Conservation (phyloP, 2,329 filamentous ascomycete species). For the Salinomyces thailandicus region DNA sequence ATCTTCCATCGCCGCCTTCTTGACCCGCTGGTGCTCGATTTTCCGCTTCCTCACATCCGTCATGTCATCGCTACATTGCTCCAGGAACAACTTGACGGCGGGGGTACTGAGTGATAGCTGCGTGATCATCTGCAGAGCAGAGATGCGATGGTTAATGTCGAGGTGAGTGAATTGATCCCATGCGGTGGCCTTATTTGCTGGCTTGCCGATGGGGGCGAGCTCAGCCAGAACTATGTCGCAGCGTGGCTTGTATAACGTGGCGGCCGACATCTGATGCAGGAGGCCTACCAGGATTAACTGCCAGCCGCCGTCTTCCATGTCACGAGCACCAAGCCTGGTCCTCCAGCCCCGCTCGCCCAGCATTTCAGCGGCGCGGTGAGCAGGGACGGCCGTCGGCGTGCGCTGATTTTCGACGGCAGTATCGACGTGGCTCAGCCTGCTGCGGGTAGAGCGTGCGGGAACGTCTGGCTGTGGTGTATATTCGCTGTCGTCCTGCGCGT, state of each 20-base stretch:
- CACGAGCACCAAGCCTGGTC: conserved; percentile 67
- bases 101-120: conserved; percentile 80
- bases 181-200: conserved; percentile 67
- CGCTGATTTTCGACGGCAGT: conserved; percentile 49
- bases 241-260: conserved; percentile 54
- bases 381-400: conserved; percentile 25
- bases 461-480: conserved; percentile 57
- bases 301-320: conserved; percentile 86
- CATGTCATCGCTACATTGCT: conserved; percentile 88
- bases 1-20: conserved; percentile 49
- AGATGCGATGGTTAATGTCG: conserved; percentile 72
- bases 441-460: conserved; percentile 69
- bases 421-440: conserved; percentile 63
- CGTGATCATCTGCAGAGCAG: conserved; percentile 73
- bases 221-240: conserved; percentile 73
- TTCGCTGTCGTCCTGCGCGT: conserved; percentile 49
- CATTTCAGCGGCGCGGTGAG: conserved; percentile 65
- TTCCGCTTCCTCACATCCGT: conserved; percentile 91
- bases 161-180: conserved; percentile 60
- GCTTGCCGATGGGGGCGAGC: conserved; percentile 66
- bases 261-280: conserved; percentile 71
- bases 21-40: conserved; percentile 78
- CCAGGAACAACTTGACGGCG: conserved; percentile 76
- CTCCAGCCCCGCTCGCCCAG: conserved; percentile 72
- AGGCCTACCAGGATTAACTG: conserved; percentile 80